phyloP scores from a whole-genome alignment of 495 filamentous ascomycete species.

The Chaetomium cochliodes region DNA sequence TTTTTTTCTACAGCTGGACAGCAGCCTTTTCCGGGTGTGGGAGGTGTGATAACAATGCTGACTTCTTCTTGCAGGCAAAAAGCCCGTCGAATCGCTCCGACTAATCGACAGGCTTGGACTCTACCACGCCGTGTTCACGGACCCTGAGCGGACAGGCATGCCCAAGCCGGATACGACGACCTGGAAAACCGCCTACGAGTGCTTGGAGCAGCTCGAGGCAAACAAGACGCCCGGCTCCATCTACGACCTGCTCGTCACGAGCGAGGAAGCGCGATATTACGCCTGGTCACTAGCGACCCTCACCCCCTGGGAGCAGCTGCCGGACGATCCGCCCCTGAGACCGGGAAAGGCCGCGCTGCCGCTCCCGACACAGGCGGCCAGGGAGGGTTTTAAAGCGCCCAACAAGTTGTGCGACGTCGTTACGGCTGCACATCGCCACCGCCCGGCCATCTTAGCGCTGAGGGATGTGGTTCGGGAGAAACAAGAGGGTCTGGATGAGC shows the following conservation, averaged over 20 bases:
- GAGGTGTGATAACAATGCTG: neutral
- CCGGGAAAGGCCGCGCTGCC: constrained; percentile 45
- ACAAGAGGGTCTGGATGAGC: constrained; percentile 34
- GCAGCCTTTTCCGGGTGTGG: too few species aligned
- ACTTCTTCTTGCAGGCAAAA: constrained; percentile 51
- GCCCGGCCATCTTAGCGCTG: constrained; percentile 56
- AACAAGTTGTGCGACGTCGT: constrained; percentile 69
- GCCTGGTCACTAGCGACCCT: constrained; percentile 76
- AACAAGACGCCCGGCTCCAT: constrained; percentile 52
- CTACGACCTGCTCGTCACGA: constrained; percentile 55
- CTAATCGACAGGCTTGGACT: constrained; percentile 72
- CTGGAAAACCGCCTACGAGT: constrained; percentile 55
- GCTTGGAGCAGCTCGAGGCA: constrained; percentile 44
- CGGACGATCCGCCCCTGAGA: constrained; percentile 42
- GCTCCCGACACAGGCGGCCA: constrained; percentile 56
- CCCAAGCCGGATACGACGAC: constrained; percentile 39
- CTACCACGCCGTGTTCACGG: constrained; percentile 78
- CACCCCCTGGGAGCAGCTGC: constrained; percentile 69
- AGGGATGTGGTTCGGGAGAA: constrained; percentile 53
- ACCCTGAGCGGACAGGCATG: constrained; percentile 49
- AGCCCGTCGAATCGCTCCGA: constrained; percentile 66
- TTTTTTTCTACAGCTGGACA: neutral
- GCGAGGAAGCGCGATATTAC: constrained; percentile 59
- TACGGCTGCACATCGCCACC: constrained; percentile 59
- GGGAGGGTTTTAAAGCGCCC: constrained; percentile 76